Evolutionary conservation across 805 yeast species (phyloP).

Genomic region (Cyberlindnera veronae): DNA sequence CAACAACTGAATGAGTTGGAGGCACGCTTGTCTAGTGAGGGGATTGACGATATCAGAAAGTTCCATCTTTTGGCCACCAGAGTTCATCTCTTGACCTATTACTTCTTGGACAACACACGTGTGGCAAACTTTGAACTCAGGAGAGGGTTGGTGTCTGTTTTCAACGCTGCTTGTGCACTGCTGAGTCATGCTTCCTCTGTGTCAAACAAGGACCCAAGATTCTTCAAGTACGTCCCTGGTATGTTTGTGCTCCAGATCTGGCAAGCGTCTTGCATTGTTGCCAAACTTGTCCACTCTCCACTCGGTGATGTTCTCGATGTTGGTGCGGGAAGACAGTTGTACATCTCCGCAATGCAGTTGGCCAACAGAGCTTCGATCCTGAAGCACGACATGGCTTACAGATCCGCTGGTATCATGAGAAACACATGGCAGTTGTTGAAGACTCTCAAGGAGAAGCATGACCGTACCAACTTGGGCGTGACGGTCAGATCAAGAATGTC

Average conservation of each 20-base stretch:
- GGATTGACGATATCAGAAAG: slow-evolving; percentile 64
- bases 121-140: slow-evolving; percentile 53
- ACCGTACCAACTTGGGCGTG: slow-evolving; percentile 40
- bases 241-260: slow-evolving; percentile 79
- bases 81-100: slow-evolving; percentile 78
- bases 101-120: slow-evolving; percentile 58
- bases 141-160: slow-evolving; percentile 71
- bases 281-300: slow-evolving; percentile 74
- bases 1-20: slow-evolving; percentile 78
- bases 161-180: slow-evolving; percentile 73
- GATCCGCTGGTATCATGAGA: slow-evolving; percentile 91
- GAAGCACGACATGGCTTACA: slow-evolving; percentile 88
- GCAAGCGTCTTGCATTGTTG: slow-evolving; percentile 88
- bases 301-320: slow-evolving; percentile 63
- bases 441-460: slow-evolving; percentile 51
- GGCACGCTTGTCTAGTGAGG: slow-evolving; percentile 43
- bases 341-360: slow-evolving; percentile 60
- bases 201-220: slow-evolving; percentile 53
- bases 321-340: slow-evolving; percentile 66
- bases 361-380: slow-evolving; percentile 79
- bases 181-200: slow-evolving; percentile 64
- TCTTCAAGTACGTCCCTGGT: slow-evolving; percentile 78
- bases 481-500: slow-evolving; percentile 81
- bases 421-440: slow-evolving; percentile 89
- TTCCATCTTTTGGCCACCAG: slow-evolving; percentile 70